These are phyloP conservation scores for Eleusine coracana DNA, from an alignment of 176 grass and related monocot genomes.

Conservation along the genomic window DNA sequence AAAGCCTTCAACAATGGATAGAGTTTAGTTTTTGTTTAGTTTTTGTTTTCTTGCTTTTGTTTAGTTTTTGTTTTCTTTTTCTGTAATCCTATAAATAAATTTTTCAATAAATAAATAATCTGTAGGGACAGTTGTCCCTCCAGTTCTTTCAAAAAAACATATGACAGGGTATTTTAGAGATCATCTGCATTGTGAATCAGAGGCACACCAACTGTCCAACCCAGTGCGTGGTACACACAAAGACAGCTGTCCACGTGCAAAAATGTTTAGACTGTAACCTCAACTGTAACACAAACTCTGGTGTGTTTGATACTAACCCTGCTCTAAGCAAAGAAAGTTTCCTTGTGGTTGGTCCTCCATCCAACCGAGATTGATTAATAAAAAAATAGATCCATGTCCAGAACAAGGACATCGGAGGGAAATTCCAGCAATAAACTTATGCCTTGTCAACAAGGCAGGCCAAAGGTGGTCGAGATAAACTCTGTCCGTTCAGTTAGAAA, in stretches of 20 bases:
- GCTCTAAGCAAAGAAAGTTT: background rate
- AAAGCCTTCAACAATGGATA: too few species aligned
- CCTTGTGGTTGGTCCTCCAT: background rate
- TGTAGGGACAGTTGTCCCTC: too few species aligned
- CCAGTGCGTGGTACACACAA: background rate
- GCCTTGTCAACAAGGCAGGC: background rate
- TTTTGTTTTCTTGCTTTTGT: too few species aligned
- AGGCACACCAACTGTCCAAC: background rate
- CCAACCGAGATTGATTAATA: too few species aligned
- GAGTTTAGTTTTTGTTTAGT: too few species aligned
- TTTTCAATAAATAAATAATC: too few species aligned
- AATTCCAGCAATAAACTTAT: slow-evolving; percentile 13
- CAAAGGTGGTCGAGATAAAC: background rate
- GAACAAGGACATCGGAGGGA: background rate
- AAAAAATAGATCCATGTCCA: background rate
- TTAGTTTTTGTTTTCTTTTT: too few species aligned
- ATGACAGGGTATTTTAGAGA: background rate
- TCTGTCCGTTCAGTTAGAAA: background rate
- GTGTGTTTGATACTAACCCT: background rate
- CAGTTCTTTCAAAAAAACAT: too few species aligned
- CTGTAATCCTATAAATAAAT: too few species aligned
- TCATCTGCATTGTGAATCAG: background rate
- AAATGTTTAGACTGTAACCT: background rate
- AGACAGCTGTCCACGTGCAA: background rate
- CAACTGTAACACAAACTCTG: background rate